Conservation (phyloP, 2,329 filamentous ascomycete species). For the Calonectria multiphialidica region DNA sequence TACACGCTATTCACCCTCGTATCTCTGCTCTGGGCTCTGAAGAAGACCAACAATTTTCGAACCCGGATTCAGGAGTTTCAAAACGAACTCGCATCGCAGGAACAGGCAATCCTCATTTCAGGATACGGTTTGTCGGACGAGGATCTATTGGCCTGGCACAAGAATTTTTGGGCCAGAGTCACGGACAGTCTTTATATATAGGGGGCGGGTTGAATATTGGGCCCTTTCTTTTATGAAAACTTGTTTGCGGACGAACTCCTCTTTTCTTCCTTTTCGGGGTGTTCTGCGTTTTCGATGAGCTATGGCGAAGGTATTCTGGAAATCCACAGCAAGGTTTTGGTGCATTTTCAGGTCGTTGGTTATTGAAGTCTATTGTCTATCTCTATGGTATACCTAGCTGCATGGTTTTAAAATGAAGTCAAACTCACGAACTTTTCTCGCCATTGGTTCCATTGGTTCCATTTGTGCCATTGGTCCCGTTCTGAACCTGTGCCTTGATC, state of each 20-base stretch:
- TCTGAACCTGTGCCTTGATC: conserved; percentile 50
- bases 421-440: not conserved
- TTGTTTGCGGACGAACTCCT: not conserved
- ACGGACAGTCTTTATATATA: not conserved
- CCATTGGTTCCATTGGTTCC: not conserved
- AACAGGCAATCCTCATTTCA: not conserved
- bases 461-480: conserved; percentile 13
- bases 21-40: not conserved
- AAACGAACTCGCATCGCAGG: not conserved
- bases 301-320: not conserved
- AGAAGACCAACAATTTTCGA: too few species aligned
- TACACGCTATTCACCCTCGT: not conserved
- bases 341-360: not conserved
- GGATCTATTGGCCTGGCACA: not conserved
- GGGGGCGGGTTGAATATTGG: not conserved
- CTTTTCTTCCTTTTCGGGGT: too few species aligned
- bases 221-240: not conserved
- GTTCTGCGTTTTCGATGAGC: not conserved
- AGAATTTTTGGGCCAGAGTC: not conserved
- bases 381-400: not conserved
- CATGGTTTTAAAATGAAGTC: not conserved
- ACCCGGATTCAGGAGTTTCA: not conserved
- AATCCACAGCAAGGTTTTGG: not conserved
- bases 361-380: not conserved
- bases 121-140: not conserved